phyloP scores from a whole-genome alignment of 257 asterid species.

The Solanum okadae region DNA sequence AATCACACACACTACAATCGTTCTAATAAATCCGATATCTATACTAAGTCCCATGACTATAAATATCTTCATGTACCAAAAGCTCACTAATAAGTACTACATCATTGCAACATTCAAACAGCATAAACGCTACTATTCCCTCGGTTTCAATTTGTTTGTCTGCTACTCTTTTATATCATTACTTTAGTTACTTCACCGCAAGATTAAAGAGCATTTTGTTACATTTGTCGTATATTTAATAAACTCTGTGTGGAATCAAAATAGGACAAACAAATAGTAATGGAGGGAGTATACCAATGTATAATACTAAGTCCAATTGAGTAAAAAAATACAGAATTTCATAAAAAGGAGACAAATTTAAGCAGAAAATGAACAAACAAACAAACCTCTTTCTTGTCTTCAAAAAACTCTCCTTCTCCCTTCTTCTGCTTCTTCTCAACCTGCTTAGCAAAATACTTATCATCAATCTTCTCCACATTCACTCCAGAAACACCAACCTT shows the following conservation, averaged over 20 bases:
- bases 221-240: no score
- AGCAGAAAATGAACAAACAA: not conserved
- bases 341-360: not conserved
- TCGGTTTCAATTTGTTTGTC: not conserved
- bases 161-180: not conserved
- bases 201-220: not conserved
- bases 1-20: not conserved
- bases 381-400: slow-evolving; percentile 2
- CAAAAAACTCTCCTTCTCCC: slow-evolving; percentile 11
- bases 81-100: not conserved
- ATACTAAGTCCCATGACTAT: not conserved
- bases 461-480: slow-evolving; percentile 8
- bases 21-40: not conserved
- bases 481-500: slow-evolving; percentile 3
- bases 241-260: not conserved
- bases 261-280: not conserved
- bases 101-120: not conserved
- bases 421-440: slow-evolving; percentile 7
- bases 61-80: not conserved
- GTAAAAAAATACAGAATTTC: not conserved
- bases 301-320: not conserved
- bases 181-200: not conserved
- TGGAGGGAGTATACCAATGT: not conserved
- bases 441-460: slow-evolving; percentile 9
- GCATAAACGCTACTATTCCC: not conserved